phyloP scores from a whole-genome alignment of 495 filamentous ascomycete species.

The Parathielavia hyrcaniae region DNA sequence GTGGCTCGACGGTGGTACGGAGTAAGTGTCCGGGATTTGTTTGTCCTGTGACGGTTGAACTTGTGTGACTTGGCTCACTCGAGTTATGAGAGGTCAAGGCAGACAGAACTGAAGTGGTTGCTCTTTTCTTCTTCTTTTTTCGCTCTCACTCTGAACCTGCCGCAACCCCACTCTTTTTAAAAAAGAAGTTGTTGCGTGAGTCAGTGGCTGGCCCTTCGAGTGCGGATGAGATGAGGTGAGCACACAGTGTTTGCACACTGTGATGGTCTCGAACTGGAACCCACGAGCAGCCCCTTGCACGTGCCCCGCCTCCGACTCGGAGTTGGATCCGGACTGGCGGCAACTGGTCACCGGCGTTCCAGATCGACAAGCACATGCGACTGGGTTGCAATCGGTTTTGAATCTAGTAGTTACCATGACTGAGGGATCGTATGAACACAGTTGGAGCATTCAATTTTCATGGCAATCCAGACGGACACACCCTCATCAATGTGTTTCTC shows the following conservation, averaged over 20 bases:
- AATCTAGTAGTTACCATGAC: too few relatives aligned
- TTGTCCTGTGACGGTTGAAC: background rate
- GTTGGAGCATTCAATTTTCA: background rate
- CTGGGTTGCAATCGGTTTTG: too few relatives aligned
- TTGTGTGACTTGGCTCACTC: background rate
- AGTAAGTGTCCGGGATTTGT: background rate
- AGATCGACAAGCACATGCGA: too few relatives aligned
- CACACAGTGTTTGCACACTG: conserved; percentile 7
- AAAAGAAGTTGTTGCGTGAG: conserved; percentile 15
- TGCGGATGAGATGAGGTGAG: background rate
- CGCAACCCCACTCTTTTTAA: background rate
- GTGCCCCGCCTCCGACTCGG: conserved; percentile 17
- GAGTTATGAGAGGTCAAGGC: too few relatives aligned
- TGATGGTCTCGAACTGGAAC: background rate
- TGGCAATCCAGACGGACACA: too few relatives aligned
- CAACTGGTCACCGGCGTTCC: background rate
- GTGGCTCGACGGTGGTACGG: background rate
- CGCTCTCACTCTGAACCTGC: background rate
- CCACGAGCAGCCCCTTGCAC: background rate
- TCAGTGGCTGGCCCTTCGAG: conserved; percentile 16
- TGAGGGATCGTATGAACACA: too few relatives aligned
- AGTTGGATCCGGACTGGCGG: conserved; percentile 2
- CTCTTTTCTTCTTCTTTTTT: too few relatives aligned
- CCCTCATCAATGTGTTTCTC: too few relatives aligned
- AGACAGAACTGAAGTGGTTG: background rate